A percentile compares a stretch with the other conserved stretches of the same genome.
These are phyloP conservation scores for Anethum foeniculum DNA, from an alignment of 140 eudicot species.

Conservation along the genomic window DNA sequence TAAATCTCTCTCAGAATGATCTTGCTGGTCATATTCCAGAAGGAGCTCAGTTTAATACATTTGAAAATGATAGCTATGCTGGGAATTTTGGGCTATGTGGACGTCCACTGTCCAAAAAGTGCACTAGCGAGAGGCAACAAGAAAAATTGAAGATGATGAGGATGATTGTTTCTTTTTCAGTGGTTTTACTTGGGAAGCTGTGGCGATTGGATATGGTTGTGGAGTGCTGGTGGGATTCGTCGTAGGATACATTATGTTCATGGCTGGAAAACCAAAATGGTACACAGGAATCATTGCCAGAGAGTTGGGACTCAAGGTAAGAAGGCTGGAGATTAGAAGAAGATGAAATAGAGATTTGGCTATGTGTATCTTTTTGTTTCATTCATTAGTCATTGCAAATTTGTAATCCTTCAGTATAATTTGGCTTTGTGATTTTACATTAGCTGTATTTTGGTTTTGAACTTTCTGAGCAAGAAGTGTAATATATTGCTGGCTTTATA, in stretches of 20 bases:
- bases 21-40: not conserved
- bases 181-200: slow-evolving; percentile 3
- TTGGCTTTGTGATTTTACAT: not conserved
- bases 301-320: not conserved
- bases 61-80: not conserved
- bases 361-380: not conserved
- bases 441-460: not conserved
- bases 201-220: not conserved
- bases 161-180: not conserved
- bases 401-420: not conserved
- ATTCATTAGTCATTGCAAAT: not conserved
- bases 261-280: not conserved
- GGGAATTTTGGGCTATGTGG: not conserved
- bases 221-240: not conserved
- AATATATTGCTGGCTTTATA: too few species aligned
- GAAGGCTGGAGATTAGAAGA: not conserved
- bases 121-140: not conserved
- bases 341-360: not conserved
- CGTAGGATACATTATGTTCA: not conserved
- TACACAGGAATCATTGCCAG: not conserved
- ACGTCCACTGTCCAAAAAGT: not conserved
- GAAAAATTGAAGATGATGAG: not conserved
- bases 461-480: not conserved
- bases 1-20: not conserved
- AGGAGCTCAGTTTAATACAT: slow-evolving; percentile 2